These are phyloP conservation scores for Lactuca sativa DNA, from an alignment of 129 eudicot genomes.

Conservation along the genomic window DNA sequence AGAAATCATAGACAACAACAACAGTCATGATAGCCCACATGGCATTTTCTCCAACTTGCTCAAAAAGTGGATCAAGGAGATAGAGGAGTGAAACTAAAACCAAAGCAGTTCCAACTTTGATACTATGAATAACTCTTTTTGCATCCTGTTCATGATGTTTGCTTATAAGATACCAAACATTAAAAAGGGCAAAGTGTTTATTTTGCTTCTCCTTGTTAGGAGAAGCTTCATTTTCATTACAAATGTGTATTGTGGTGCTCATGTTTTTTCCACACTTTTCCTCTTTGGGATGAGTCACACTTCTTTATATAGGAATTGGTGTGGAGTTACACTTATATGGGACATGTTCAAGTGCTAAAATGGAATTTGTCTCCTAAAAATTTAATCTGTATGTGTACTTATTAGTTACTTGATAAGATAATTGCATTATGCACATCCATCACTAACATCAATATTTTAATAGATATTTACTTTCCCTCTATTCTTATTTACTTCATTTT, in stretches of 20 bases:
- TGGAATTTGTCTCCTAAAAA: slow-evolving; percentile 29
- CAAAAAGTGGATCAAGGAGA: slow-evolving; percentile 63
- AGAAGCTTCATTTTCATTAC: slow-evolving; percentile 32
- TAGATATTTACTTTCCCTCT: background rate
- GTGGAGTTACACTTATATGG: slow-evolving; percentile 26
- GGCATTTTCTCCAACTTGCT: slow-evolving; percentile 72
- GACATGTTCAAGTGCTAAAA: slow-evolving; percentile 28
- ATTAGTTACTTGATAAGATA: slow-evolving; percentile 12
- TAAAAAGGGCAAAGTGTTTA: slow-evolving; percentile 21
- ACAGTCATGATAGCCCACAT: slow-evolving; percentile 98
- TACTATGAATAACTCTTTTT: slow-evolving; percentile 52
- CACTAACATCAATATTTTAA: slow-evolving; percentile 3
- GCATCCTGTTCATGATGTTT: slow-evolving; percentile 28
- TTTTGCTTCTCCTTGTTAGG: slow-evolving; percentile 43
- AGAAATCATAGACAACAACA: slow-evolving; percentile 75
- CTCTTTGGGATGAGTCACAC: slow-evolving; percentile 28
- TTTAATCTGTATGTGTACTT: slow-evolving; percentile 16
- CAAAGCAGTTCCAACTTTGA: slow-evolving; percentile 72
- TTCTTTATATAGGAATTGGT: slow-evolving; percentile 33
- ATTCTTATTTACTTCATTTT: background rate
- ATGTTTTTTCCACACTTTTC: slow-evolving; percentile 31
- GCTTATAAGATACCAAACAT: slow-evolving; percentile 31
- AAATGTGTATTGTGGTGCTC: slow-evolving; percentile 45
- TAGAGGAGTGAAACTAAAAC: slow-evolving; percentile 71
- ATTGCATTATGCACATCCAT: slow-evolving; percentile 15